Percentiles rank a stretch among this genome's conserved stretches.
Evolutionary conservation across 176 grass and related monocot species (phyloP).

Genomic region (Pharus latifolius): DNA sequence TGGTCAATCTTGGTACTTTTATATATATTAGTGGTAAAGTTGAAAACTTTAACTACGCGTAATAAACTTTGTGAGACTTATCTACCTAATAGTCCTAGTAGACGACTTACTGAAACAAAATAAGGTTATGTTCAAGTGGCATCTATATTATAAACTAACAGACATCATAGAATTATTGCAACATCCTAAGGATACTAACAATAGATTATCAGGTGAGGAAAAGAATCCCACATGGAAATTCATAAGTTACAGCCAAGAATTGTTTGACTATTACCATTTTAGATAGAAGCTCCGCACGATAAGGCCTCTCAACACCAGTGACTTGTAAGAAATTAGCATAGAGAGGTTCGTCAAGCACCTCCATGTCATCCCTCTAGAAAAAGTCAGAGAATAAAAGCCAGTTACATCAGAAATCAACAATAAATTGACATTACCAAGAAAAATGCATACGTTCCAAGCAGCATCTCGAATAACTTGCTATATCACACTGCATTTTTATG

Average conservation of each 20-base stretch:
- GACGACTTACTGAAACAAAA: background rate
- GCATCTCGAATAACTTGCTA: background rate
- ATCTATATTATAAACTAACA: background rate
- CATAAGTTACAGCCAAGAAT: background rate
- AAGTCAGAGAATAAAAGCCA: background rate
- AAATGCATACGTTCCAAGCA: background rate
- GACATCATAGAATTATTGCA: background rate
- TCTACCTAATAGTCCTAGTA: background rate
- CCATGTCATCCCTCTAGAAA: conserved; percentile 70
- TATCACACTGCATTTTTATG: background rate
- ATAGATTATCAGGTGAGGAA: background rate
- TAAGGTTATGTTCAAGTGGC: background rate
- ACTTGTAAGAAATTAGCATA: conserved; percentile 72
- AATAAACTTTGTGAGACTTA: background rate
- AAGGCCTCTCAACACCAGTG: conserved; percentile 66
- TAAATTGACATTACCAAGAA: background rate
- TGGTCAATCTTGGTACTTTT: no score
- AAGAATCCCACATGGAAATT: background rate
- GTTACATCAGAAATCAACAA: background rate
- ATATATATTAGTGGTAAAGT: no score
- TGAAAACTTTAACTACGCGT: no score
- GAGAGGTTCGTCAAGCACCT: conserved; percentile 91
- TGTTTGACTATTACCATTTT: conserved; percentile 46
- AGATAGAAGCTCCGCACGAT: conserved; percentile 59
- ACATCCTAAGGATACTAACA: background rate